Evolutionary conservation across 1,139 yeast genomes (phyloP), one percentile per base, ranked within the genome.

Genomic region (Scheffersomyces segobiensis): DNA sequence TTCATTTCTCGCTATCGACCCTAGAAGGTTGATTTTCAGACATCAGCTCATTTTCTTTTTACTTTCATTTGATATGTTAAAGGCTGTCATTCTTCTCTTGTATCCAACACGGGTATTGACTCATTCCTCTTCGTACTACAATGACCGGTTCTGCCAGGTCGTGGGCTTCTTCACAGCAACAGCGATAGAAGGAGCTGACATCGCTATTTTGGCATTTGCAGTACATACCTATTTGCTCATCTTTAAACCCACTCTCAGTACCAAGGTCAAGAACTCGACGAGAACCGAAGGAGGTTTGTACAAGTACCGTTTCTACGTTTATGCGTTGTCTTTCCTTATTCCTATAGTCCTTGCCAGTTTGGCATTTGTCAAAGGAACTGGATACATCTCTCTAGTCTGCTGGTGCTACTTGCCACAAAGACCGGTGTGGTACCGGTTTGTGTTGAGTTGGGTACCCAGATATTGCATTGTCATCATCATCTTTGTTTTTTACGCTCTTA

Each of bases 151-250:
- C 63, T 87, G 91, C 66, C 87, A 89, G 67, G 87, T 87, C 17
- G 85, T 91, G 53, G 98, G 97, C 4, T 93, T 91, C 78, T 87
- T 92, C 72, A 89, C 97, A 0, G 91, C 96, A 1, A 81, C 87
- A 50, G 83, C 93, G 46, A 89, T 91, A 39, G 97, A 92, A 71
- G 97, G 97, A 18, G 93, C 96, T 2, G 98, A 93, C 73, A 72
- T 91, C 52, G 96, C 96, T 26, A 93, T 93, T 54, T 75, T 92
- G 52, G 83, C 91, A 46, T 89, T 93, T 73, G 97, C 98, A 1
- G 73, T 92, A 21, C 97, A 93, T 71, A 89, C 95, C 7, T 92
- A 87, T 50, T 71, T 93, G 52, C 76, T 92, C 46, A 88, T 93
- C 20, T 91, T 91, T 71, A 78, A 78, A 61, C 92, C 96, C 0